These are phyloP conservation scores for Oropetium thomaeum DNA, from an alignment of 176 grass and related monocot genomes.

Conservation along the genomic window DNA sequence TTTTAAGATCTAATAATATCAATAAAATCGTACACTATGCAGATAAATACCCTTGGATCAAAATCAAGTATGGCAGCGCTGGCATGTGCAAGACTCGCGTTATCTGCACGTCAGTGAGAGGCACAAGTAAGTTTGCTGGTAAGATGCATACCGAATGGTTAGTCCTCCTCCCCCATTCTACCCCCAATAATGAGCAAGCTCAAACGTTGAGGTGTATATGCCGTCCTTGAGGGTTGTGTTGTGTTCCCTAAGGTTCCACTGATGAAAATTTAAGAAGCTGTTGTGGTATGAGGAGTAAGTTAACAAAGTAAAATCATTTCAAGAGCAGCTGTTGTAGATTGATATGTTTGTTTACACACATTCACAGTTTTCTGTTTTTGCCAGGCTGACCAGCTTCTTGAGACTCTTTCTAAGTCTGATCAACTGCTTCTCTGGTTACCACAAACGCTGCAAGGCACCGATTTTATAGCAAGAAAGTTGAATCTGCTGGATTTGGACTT, in stretches of 20 bases:
- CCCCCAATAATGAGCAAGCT: no score
- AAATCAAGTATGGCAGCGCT: no score
- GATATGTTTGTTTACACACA: not conserved
- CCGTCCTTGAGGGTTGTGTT: conserved; percentile 84
- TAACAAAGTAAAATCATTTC: conserved; percentile 20
- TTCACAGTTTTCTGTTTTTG: conserved; percentile 7
- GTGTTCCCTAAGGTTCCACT: conserved; percentile 95
- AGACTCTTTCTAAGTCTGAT: conserved; percentile 92
- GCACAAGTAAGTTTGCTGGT: no score
- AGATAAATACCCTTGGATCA: no score
- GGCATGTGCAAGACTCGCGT: no score
- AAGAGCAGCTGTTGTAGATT: not conserved
- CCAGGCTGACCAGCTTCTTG: conserved; percentile 87
- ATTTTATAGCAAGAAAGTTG: conserved; percentile 74
- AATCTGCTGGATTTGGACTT: conserved; percentile 90
- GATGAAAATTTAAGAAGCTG: conserved; percentile 84
- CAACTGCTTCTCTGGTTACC: conserved; percentile 92
- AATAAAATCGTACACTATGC: not conserved
- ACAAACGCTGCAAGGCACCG: conserved; percentile 94
- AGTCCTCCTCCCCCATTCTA: not conserved
- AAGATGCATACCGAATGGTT: not conserved
- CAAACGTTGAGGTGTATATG: conserved; percentile 93
- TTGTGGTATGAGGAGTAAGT: conserved; percentile 61
- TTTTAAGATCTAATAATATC: no score
- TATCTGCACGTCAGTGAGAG: no score